These are phyloP conservation scores for Pugionium cornutum DNA, from an alignment of 345 rosid species.

Conservation along the genomic window DNA sequence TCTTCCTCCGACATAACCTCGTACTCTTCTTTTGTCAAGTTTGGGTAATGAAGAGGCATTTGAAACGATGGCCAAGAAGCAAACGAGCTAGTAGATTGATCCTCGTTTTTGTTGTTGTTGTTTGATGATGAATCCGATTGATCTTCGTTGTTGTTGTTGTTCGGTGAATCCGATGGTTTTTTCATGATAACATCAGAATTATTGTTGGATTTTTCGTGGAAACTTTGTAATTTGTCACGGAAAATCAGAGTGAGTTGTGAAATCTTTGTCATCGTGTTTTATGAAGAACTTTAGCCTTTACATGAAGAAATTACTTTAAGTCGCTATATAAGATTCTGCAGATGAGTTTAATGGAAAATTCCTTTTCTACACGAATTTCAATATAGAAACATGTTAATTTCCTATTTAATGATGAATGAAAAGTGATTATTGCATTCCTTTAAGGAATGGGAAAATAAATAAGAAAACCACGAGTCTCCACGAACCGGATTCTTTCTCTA, in stretches of 20 bases:
- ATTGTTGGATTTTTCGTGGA: background rate
- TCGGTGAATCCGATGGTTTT: background rate
- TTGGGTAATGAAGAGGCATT: constrained; percentile 68
- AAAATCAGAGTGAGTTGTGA: constrained; percentile 26
- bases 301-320: background rate
- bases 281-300: background rate
- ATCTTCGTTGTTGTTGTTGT: background rate
- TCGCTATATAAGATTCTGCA: background rate
- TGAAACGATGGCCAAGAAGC: constrained; percentile 41
- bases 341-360: constrained; percentile 6
- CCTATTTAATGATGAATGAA: background rate
- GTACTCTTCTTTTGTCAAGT: constrained; percentile 54
- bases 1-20: constrained; percentile 60
- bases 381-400: background rate
- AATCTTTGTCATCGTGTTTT: constrained; percentile 3
- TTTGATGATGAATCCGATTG: background rate
- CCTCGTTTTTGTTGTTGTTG: background rate
- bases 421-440: background rate
- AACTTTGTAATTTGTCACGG: constrained; percentile 11
- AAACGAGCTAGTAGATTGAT: background rate
- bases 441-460: no score
- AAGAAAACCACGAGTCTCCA: no score
- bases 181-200: background rate
- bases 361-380: background rate
- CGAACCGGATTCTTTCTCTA: no score